A percentile compares a stretch with the other conserved stretches of the same genome.
These are phyloP conservation scores for Geosmithia flava DNA, from an alignment of 2,329 filamentous ascomycete genomes.

Conservation along the genomic window DNA sequence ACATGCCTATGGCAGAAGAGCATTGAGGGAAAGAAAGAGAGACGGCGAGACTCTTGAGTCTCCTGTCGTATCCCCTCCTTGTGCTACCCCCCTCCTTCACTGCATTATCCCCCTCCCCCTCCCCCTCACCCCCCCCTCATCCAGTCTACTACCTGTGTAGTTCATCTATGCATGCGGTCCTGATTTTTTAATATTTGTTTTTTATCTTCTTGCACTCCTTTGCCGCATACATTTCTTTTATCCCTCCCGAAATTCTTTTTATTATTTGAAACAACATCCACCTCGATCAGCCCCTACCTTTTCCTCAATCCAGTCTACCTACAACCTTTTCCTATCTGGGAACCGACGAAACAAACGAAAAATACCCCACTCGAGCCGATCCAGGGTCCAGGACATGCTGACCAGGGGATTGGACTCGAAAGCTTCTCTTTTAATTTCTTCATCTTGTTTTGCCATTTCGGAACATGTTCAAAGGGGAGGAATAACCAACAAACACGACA, in stretches of 20 bases:
- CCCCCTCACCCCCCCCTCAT: slow-evolving; percentile 1
- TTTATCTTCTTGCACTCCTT: background rate
- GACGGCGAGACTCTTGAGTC: background rate
- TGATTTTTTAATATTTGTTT: background rate
- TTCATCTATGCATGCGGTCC: background rate
- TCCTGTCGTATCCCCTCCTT: background rate
- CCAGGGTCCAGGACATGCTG: background rate
- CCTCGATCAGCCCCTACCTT: background rate
- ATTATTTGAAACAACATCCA: background rate
- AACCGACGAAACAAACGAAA: background rate
- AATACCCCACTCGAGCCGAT: background rate
- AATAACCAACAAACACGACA: too few species aligned
- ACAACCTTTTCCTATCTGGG: background rate
- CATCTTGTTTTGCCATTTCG: background rate
- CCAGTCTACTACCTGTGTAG: background rate
- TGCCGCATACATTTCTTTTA: background rate
- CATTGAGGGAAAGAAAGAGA: background rate
- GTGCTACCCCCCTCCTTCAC: background rate
- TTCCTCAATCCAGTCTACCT: background rate
- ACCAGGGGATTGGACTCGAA: background rate
- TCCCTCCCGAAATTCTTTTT: background rate
- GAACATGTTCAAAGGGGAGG: background rate
- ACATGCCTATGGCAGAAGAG: slow-evolving; percentile 2
- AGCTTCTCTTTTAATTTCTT: background rate
- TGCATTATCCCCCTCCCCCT: background rate